phyloP scores from a whole-genome alignment of 2,329 filamentous ascomycete species.

The Epicoccum nigrum region DNA sequence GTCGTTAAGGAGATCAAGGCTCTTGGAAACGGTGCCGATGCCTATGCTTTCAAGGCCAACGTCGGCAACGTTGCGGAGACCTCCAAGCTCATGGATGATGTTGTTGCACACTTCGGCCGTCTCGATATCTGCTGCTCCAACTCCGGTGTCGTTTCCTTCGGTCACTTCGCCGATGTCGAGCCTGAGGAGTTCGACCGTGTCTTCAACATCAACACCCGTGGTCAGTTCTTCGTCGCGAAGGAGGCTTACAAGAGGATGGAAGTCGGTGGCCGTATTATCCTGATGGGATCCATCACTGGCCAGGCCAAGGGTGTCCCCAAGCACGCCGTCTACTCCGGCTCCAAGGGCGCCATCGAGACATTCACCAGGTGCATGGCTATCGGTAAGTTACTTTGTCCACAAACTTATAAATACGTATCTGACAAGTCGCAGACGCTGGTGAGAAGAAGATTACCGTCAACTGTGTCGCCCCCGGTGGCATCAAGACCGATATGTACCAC shows the following conservation, averaged over 20 bases:
- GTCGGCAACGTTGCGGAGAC: slow-evolving; percentile 69
- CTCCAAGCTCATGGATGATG: slow-evolving; percentile 66
- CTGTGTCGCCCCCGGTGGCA: slow-evolving; percentile 63
- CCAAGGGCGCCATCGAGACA: slow-evolving; percentile 62
- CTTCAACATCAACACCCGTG: slow-evolving; percentile 67
- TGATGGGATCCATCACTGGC: slow-evolving; percentile 63
- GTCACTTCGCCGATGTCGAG: slow-evolving; percentile 60
- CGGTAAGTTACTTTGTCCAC: slow-evolving; percentile 32
- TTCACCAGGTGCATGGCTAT: slow-evolving; percentile 62
- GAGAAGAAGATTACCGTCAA: slow-evolving; percentile 65
- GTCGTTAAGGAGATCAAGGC: slow-evolving; percentile 71
- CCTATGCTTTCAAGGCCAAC: slow-evolving; percentile 71
- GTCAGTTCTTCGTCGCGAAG: slow-evolving; percentile 67
- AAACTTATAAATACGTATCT: slow-evolving; percentile 8
- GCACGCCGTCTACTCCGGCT: slow-evolving; percentile 60
- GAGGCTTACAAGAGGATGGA: slow-evolving; percentile 61
- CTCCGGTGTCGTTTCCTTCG: slow-evolving; percentile 63
- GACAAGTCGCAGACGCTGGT: slow-evolving; percentile 50
- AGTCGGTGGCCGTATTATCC: slow-evolving; percentile 59
- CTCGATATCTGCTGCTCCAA: slow-evolving; percentile 75
- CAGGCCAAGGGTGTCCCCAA: slow-evolving; percentile 63
- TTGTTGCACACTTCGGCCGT: slow-evolving; percentile 67
- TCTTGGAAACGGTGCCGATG: slow-evolving; percentile 63
- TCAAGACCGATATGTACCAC: slow-evolving; percentile 66
- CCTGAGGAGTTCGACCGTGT: slow-evolving; percentile 64